phyloP scores from a whole-genome alignment of 768 basidiomycete species.

The Lyophyllum decastes region DNA sequence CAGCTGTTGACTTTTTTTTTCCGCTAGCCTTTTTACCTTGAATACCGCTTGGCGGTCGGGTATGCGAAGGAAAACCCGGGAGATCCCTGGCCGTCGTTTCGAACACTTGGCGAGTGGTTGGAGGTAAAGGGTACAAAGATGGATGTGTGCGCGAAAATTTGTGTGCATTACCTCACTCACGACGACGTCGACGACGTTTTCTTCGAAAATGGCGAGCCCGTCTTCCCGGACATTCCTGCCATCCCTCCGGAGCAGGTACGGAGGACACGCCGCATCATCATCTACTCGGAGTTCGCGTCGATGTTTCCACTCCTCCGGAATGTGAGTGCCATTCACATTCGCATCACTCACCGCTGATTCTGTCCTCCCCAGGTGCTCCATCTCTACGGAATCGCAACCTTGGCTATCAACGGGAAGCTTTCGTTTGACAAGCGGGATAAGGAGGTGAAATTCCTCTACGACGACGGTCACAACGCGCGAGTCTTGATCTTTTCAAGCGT shows the following conservation, averaged over 20 bases:
- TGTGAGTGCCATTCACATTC: slow-evolving; percentile 4
- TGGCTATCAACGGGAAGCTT: slow-evolving; percentile 18
- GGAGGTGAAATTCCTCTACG: slow-evolving; percentile 13
- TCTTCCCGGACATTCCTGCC: neutral
- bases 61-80: slow-evolving; percentile 8
- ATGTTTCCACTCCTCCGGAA: slow-evolving; percentile 18
- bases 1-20: neutral
- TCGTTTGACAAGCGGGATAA: slow-evolving; percentile 10
- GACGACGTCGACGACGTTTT: slow-evolving; percentile 7
- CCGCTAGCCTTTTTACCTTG: slow-evolving; percentile 14
- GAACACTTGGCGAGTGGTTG: slow-evolving; percentile 5
- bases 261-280: neutral
- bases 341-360: neutral
- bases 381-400: neutral
- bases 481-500: slow-evolving; percentile 25
- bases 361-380: neutral
- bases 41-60: slow-evolving; percentile 7
- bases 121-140: slow-evolving; percentile 12
- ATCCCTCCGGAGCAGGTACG: neutral
- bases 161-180: neutral
- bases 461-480: neutral
- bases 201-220: slow-evolving; percentile 2
- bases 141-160: slow-evolving; percentile 3
- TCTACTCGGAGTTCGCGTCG: slow-evolving; percentile 18
- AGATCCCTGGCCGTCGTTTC: slow-evolving; percentile 2